Base-by-base conservation (phyloP, 805 yeast species). In the Osmozyma mogii region DNA sequence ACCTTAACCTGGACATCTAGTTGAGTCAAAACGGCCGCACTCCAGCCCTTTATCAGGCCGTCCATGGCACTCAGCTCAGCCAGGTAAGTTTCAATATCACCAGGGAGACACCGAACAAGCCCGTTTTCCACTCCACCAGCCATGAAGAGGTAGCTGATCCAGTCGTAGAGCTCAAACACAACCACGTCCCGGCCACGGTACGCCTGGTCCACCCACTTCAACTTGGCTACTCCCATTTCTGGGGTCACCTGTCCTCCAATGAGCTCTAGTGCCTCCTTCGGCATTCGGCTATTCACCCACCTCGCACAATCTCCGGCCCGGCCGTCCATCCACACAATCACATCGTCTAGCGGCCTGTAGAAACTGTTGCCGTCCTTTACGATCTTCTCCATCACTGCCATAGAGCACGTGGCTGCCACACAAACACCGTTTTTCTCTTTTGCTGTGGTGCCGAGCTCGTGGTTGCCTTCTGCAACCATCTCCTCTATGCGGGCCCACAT, bases 251-350 rank as follows among this genome's bases (percentile, higher is more conserved):
- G 43, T 1, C 72, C 72, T 6, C 75, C 74, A 28, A 65, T 34
- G 24, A 51, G 38, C 6, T 42, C 36, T 6, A 34, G 27, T 5
- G 44, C 48, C 5, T 45, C 44, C 6, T 28, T 19, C 17, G 44
- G 42, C 3, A 61, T 43, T 8, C 20, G 30, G 15, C 31, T 23
- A 22, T 66, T 60, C 5, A 69, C 34, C 13, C 36, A 28, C 2
- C 24, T 15, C 9, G 63, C 47, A 35, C 70, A 64, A 2, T 43
- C 23, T 3, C 33, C 40, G 2, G 75, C 55, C 16, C 73, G 52
- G 12, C 61, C 54, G 41, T 75, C 80, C 80, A 75, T 75, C 81
- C 82, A 75, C 28, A 75, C 57, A 4, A 75, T 54, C 3, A 74
- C 58, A 38, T 70, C 70, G 20, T 25, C 38, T 12, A 57, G 59